These are phyloP conservation scores for Vanrija humicola DNA, from an alignment of 1,284 basidiomycete species.

Conservation along the genomic window DNA sequence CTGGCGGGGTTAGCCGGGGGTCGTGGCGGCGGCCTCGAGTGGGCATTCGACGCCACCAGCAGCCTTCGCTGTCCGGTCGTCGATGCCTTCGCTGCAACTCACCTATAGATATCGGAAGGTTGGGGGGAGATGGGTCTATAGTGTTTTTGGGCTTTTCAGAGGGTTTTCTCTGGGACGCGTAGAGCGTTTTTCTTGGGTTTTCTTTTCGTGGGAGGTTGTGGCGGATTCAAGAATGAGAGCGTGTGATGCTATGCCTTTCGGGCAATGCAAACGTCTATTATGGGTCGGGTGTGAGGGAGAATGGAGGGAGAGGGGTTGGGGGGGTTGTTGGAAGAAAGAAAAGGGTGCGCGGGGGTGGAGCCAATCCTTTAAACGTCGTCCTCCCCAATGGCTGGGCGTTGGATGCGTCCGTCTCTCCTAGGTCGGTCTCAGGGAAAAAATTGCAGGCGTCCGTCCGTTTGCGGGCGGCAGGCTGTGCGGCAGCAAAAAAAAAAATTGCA, in stretches of 20 bases:
- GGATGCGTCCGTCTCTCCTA: no score
- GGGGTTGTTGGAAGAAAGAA: neutral
- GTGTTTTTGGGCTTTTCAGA: neutral
- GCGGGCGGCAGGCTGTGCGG: no score
- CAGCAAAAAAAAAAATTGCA: no score
- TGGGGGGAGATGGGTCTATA: constrained; percentile 2
- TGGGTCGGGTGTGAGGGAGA: neutral
- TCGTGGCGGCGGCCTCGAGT: no score
- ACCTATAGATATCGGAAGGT: constrained; percentile 2
- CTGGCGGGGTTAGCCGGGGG: neutral
- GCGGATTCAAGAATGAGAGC: neutral
- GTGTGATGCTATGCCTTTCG: constrained; percentile 1
- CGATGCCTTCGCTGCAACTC: neutral
- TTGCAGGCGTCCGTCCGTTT: no score
- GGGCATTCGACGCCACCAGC: neutral
- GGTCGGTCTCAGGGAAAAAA: no score
- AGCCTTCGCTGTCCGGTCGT: neutral
- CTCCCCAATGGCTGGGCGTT: no score
- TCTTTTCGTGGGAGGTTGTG: neutral
- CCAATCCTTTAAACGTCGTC: constrained; percentile 18
- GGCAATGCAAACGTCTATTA: neutral
- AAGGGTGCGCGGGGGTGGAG: neutral
- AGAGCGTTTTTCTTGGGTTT: neutral
- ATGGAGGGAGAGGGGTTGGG: constrained; percentile 1
- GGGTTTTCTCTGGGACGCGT: neutral